Base-by-base conservation (phyloP, 2,329 filamentous ascomycete species). In the Fusarium cyanostomum region DNA sequence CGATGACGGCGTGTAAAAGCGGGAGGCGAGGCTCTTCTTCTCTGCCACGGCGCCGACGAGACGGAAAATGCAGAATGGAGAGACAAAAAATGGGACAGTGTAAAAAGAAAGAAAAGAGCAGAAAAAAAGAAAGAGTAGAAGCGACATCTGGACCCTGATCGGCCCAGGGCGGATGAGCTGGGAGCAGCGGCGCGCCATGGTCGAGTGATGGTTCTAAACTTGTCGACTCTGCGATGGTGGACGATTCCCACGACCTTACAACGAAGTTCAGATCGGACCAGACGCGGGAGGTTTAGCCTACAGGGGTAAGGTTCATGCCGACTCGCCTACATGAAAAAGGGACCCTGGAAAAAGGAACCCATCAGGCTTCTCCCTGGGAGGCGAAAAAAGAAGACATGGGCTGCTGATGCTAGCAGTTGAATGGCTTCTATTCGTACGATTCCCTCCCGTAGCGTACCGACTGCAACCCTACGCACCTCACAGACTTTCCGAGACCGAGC, bases 221-320 rank as follows among this genome's bases (percentile, higher is more conserved):
- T 44, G 21, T 28, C 28, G 42, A 43, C 41, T 51, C 18, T 21
- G 24, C 28, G 56, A 55, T 52, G 44, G 37, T 55, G 21, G 21
- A 44, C 70, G 71, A 73, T 73, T 35, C 50, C 52, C 62, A 72
- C 54, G 57, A 39, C 59, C 42, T 39, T 50, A 60, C 61, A 56
- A 52, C 50, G 50, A 43, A 16, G 48, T 54, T 68, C 54, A 56
- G 71, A 73, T 73, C 71, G 71, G 56, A 60, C 69, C 67, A 69
- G 56, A 53, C 61, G n/a, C 53, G 51, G 57, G 55, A 62, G 60
- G 46, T 65, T 48, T 56, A 64, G 62, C 49, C 33, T 44, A 51
- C 67, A 69, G 66, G 67, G 67, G 58, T 54, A 61, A 27, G 41
- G 24, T 43, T 30, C 43, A 49, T 43, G 59, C 33, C 44, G 46